Evolutionary conservation across 2,329 filamentous ascomycete species (phyloP), one percentile per base, ranked within the genome.

Genomic region (Mariannaea sp.): DNA sequence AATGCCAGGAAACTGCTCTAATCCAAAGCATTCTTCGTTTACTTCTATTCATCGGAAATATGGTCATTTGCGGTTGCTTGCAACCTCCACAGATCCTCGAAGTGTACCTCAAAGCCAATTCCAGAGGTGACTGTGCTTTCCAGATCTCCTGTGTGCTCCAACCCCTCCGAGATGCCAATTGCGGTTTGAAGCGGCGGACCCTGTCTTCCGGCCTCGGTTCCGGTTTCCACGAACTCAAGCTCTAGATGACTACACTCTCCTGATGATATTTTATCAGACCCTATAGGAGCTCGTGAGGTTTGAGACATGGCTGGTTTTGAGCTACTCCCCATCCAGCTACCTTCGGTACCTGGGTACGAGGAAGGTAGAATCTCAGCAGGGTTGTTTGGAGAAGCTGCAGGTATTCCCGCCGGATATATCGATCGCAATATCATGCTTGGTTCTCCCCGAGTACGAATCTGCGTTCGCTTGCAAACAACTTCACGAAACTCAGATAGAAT

Each of bases 401-500:
- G 48, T 5, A 32, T 27, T 30, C 39, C 29, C 9, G 33, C 29
- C 4, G 9, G 13, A n/a, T 54, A 24, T 5, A 20, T 10, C 3
- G 5, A 5, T 29, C 39, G 33, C n/a, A n/a, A n/a, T n/a, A 17
- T 38, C 17, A 22, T 24, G 8, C 8, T 5, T 12, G 27, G 19
- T 8, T n/a, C 19, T 35, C 26, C 5, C 9, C 32, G 24, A 2
- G 8, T 22, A 16, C 7, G 8, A 9, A 1, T 38, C 5, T 12
- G 41, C 14, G 42, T 30, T 8, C 26, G 47, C 1, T 27, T 13
- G n/a, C 49, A 35, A 6, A 65, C 51, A 3, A 57, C 61, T 10
- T 48, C 39, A 7, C 73, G 68, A 55, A 84, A 83, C 5, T 73
- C 75, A 3, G 71, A 70, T 10, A 84, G 66, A 29, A 84, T 83